phyloP scores from a whole-genome alignment of 495 filamentous ascomycete species.

The Penicillium nucicola region DNA sequence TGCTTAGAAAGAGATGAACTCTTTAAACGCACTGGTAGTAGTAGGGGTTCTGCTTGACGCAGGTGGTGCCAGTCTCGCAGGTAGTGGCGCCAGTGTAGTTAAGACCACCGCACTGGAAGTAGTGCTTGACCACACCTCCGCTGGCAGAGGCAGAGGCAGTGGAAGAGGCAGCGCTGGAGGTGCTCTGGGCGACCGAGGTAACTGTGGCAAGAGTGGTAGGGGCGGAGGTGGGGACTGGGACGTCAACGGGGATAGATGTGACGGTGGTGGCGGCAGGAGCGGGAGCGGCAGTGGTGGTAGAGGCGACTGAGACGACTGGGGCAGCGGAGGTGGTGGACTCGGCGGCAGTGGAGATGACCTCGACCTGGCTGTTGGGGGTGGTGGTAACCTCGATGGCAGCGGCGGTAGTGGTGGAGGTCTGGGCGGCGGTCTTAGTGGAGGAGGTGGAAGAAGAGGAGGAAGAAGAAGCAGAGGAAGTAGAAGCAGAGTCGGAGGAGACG shows the following conservation, averaged over 20 bases:
- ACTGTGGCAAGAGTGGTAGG: conserved; percentile 15
- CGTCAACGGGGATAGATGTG: neutral
- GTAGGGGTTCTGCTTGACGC: conserved; percentile 43
- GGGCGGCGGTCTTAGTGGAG: neutral
- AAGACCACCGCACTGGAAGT: conserved; percentile 51
- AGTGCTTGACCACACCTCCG: conserved; percentile 20
- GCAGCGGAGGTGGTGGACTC: conserved; percentile 4
- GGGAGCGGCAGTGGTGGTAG: neutral
- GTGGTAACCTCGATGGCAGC: conserved; percentile 5
- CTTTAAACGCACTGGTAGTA: conserved; percentile 51
- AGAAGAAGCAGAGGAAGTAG: neutral
- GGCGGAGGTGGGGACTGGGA: conserved; percentile 12
- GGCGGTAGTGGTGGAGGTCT: conserved; percentile 6
- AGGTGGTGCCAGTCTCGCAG: conserved; percentile 45
- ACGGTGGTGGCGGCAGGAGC: conserved; percentile 1
- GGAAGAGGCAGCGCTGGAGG: conserved; percentile 19
- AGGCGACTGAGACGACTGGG: neutral
- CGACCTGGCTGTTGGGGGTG: conserved; percentile 14
- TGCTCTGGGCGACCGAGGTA: conserved; percentile 14
- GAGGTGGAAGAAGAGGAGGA: conserved; percentile 3
- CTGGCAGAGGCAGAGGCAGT: conserved; percentile 13
- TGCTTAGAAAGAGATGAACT: neutral
- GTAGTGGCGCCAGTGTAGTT: conserved; percentile 46
- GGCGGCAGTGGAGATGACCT: conserved; percentile 3
- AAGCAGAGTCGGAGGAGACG: conserved; percentile 2